Evolutionary conservation across 2,329 filamentous ascomycete genomes (phyloP), one percentile per base, ranked within the genome.

Genomic region (Aspergillus phoenicis): DNA sequence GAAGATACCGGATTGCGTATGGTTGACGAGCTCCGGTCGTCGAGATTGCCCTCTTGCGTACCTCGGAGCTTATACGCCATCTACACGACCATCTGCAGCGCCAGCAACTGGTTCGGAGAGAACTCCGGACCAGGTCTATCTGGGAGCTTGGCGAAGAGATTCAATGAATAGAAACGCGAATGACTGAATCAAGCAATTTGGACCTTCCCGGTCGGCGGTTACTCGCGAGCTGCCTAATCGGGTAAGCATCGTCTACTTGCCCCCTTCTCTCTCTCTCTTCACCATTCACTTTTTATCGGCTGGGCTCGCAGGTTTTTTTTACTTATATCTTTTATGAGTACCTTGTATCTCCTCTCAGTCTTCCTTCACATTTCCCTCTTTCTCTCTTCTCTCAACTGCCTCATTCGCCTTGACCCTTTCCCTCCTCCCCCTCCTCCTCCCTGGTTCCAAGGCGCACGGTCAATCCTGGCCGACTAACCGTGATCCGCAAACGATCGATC

Each of bases 1-100:
- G 62, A 70, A 54, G 62, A 65, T 52, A 22, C 67, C 63, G 6
- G 28, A 62, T 67, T 22, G 28, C 62, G 68, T 63, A 63, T 67
- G 43, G 58, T 62, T 43, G 53, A 63, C 62, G 60, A 68, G 36
- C 49, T 59, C 20, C 36, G 26, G 57, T 58, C 58, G 47, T 60
- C 48, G 39, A 57, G 54, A 57, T 57, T 53, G 54, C 52, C 60
- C 30, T 15, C 33, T 58, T 36, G 47, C 20, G 38, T 36, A 36
- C 33, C 33, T 36, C 33, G 33, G 33, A 6, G 33, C 33, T 13
- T 36, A 36, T 36, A 36, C 33, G 33, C 20, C 22, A 45, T 45
- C 5, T 45, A 45, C 41, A 45, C 20, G 41, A 24, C 41, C 17
- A 22, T 4, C 41, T 20, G 41, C 41, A 15, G 20, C 41, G 5